Evolutionary conservation across 352 stramenopile species (phyloP), one percentile per base, ranked within the genome.

Genomic region (Phytophthora europaea): DNA sequence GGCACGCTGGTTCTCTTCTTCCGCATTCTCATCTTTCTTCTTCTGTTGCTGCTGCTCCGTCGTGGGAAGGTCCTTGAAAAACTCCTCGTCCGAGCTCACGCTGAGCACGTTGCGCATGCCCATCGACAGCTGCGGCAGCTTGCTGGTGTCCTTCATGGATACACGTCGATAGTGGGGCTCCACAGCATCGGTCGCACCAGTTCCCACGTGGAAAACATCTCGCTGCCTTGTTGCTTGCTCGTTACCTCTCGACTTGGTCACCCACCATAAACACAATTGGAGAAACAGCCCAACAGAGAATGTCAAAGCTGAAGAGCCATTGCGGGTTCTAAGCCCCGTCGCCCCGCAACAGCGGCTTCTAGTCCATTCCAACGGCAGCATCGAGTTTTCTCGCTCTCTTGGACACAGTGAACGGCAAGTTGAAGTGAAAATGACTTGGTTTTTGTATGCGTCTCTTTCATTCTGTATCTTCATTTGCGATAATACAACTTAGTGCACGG

Each of bases 191-290:
- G 86, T 33, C 85, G 89, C 48, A 94, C 89, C 38, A 92, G 65
- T 78, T 96, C 89, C 87, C 87, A 96, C 66, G 87, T 75, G 10
- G 87, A 90, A 66, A 93, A 85, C 80, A 88, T 90, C 9, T 48
- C 34, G 7, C 5, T 51, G 10, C 12, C 58, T 70, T 16, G 47
- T 48, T 12, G 18, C 65, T 31, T 60, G 16, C 47, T 36, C 31
- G 12, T 13, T 61, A 51, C 18, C 26, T 61, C 33, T 79, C 47
- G 51, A 65, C 51, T 76, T 73, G 55, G 8, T 75, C 52, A 58
- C 45, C 54, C n/a, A n/a, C n/a, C 26, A 45, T 54, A 16, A n/a
- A 26, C 52, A 48, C 53, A 81, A 67, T 73, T 81, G 20, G 20
- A 55, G 36, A 78, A 67, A 80, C 0, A 31, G 26, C 26, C 26